These are phyloP conservation scores for Zoysia japonica DNA, from an alignment of 176 grass and related monocot species.

Conservation along the genomic window DNA sequence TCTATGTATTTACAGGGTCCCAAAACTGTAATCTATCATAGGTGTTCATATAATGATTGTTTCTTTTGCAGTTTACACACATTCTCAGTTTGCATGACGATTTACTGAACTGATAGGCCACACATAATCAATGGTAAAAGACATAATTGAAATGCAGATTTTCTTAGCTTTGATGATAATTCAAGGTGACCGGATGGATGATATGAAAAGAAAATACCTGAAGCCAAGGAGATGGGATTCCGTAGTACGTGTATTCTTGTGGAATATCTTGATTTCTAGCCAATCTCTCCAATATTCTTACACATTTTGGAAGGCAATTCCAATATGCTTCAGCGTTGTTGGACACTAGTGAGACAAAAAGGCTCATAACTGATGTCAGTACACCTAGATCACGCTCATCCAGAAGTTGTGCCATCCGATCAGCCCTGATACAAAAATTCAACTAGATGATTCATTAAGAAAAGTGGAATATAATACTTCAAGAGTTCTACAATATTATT, in stretches of 20 bases:
- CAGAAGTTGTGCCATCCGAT: slow-evolving; percentile 95
- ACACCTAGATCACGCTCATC: slow-evolving; percentile 96
- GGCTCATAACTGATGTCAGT: slow-evolving; percentile 97
- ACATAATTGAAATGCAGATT: background rate
- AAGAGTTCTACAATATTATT: slow-evolving; percentile 33
- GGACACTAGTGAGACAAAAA: slow-evolving; percentile 95
- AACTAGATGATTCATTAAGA: slow-evolving; percentile 19
- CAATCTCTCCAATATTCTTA: slow-evolving; percentile 86
- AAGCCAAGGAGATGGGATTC: slow-evolving; percentile 99
- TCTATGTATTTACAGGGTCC: background rate
- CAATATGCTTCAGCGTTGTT: slow-evolving; percentile 93
- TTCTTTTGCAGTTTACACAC: background rate
- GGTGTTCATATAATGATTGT: background rate
- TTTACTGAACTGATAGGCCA: background rate
- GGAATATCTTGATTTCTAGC: slow-evolving; percentile 99
- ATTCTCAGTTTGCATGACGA: background rate
- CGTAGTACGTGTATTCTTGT: slow-evolving; percentile 97
- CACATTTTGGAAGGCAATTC: slow-evolving; percentile 98
- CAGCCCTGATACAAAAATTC: slow-evolving; percentile 64
- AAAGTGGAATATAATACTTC: slow-evolving; percentile 22
- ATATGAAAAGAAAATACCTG: slow-evolving; percentile 61
- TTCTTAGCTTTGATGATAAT: background rate
- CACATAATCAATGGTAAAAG: background rate
- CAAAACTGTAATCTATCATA: background rate
- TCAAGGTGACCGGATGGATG: background rate